A percentile compares a stretch with the other conserved stretches of the same genome.
Evolutionary conservation across 2,329 filamentous ascomycete species (phyloP).

Genomic region (Colletotrichum endophyticum): DNA sequence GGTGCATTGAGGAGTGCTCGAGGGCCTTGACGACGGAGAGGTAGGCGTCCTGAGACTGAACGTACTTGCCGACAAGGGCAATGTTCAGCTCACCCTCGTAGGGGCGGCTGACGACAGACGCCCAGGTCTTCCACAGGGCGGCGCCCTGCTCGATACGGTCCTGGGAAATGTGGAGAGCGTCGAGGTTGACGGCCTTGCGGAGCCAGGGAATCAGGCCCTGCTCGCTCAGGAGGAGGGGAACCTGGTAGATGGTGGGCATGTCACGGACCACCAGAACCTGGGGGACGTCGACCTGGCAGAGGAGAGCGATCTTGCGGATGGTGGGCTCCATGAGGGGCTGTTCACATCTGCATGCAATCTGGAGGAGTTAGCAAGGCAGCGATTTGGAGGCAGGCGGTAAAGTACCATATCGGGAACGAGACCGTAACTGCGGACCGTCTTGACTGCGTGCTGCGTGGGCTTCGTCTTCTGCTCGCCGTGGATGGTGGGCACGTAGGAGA

Average conservation of each 20-base stretch:
- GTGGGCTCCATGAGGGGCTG: conserved; percentile 74
- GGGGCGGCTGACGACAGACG: conserved; percentile 69
- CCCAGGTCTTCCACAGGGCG: conserved; percentile 64
- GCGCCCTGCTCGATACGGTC: conserved; percentile 64
- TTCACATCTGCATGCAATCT: conserved; percentile 94
- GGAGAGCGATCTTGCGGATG: conserved; percentile 85
- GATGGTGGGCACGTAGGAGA: conserved; percentile 81
- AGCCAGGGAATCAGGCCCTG: conserved; percentile 78
- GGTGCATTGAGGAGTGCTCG: conserved; percentile 91
- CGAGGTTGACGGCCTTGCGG: conserved; percentile 67
- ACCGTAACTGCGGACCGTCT: conserved; percentile 81
- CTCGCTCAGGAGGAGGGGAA: conserved; percentile 87
- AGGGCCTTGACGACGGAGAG: conserved; percentile 84
- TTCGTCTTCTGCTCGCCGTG: conserved; percentile 89
- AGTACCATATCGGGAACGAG: conserved; percentile 71
- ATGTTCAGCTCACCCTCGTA: conserved; percentile 77
- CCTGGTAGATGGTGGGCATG: conserved; percentile 90
- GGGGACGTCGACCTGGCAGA: conserved; percentile 84
- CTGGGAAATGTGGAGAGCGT: conserved; percentile 57
- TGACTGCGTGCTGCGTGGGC: conserved; percentile 91
- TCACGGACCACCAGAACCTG: conserved; percentile 92
- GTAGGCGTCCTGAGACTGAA: conserved; percentile 83
- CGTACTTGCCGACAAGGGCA: conserved; percentile 92
- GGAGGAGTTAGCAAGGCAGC: background rate
- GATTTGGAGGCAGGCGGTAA: background rate